These are phyloP conservation scores for Syzygium aqueum DNA, from an alignment of 345 rosid genomes.

Conservation along the genomic window DNA sequence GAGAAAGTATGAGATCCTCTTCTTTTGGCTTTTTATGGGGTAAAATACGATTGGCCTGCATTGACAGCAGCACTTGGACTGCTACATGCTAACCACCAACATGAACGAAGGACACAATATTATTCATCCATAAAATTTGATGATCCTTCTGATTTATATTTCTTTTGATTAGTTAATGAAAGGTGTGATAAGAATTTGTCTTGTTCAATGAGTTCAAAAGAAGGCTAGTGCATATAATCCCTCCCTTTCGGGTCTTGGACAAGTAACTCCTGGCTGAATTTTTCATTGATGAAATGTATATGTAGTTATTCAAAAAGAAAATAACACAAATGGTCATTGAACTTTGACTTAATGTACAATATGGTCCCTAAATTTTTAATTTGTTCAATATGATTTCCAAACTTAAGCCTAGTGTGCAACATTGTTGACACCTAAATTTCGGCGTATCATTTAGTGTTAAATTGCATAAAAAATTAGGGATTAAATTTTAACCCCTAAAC, in stretches of 20 bases:
- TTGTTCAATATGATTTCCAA: too few species aligned
- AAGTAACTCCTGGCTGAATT: not conserved
- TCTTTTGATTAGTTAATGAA: not conserved
- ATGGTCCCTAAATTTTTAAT: too few species aligned
- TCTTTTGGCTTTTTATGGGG: not conserved
- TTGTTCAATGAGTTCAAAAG: not conserved
- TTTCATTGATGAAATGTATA: not conserved
- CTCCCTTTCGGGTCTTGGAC: not conserved
- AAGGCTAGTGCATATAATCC: not conserved
- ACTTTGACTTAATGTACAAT: too few species aligned
- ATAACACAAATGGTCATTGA: too few species aligned
- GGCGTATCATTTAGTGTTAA: too few species aligned
- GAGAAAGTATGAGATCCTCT: not conserved
- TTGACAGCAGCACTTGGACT: not conserved
- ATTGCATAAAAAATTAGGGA: too few species aligned
- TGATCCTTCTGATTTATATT: not conserved
- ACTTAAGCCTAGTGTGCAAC: too few species aligned
- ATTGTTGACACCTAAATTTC: too few species aligned
- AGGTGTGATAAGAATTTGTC: not conserved
- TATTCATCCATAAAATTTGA: not conserved
- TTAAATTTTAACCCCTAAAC: too few species aligned
- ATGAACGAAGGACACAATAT: not conserved
- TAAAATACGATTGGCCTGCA: not conserved
- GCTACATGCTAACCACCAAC: not conserved
- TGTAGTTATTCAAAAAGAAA: not conserved